Base-by-base conservation (phyloP, 768 basidiomycete species). In the Glaciozyma antarctica region DNA sequence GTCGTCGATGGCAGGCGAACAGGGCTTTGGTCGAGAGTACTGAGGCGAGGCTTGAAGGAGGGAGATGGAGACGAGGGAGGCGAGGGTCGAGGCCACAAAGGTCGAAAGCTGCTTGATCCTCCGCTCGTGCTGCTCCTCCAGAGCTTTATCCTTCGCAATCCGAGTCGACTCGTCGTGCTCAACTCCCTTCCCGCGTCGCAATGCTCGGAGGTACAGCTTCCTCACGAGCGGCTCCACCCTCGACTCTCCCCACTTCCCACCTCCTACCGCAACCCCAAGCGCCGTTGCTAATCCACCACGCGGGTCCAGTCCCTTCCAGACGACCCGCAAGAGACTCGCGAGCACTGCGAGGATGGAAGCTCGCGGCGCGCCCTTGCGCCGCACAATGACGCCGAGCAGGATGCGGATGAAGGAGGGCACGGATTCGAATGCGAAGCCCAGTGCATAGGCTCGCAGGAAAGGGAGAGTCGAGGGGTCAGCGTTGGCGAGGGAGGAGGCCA, bases 211-310 rank as follows among this genome's bases (percentile, higher is more conserved):
- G 49, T 61, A 64, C 19, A 47, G 55, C 28, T 15, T 34, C 41
- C 63, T 6, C 43, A 63, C 61, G 8, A 60, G n/a, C 16, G 53
- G 58, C 41, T 65, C 61, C 24, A 69, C 24, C 17, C 47, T 5
- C 5, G n/a, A 19, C 24, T 69, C 68, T 15, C 57, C 61, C 54
- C 62, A 70, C 22, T 60, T 57, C 3, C 61, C 57, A 0, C 68
- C 68, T 19, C 71, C 71, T 30, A 72, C 43, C 3, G 65, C 62
- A 4, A 67, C 34, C 5, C 58, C 71, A 13, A 66, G 63, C 28
- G 64, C 63, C 10, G 67, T 6, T 0, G 57, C 68, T 10, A 72
- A 61, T 0, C 68, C 64, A 13, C 38, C 38, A 0, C 60, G 24
- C 16, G 61, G 38, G 13, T 59, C 26, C 3, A 55, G 30, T 12